Evolutionary conservation across 2,329 filamentous ascomycete genomes (phyloP).

Genomic region (Fusarium coffeatum): DNA sequence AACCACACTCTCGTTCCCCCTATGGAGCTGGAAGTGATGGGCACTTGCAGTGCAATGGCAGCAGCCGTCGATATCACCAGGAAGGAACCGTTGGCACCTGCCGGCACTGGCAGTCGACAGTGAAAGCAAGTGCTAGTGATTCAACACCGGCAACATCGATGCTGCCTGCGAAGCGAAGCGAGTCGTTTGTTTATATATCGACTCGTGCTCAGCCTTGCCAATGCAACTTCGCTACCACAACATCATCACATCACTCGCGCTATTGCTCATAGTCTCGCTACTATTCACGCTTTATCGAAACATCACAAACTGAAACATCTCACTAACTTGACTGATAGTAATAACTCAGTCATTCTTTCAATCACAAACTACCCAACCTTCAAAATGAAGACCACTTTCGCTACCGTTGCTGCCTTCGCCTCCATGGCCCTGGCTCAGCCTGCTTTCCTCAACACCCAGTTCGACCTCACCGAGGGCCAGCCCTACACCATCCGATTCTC

Average conservation of each 20-base stretch:
- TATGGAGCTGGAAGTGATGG: constrained; percentile 4
- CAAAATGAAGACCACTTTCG: constrained; percentile 54
- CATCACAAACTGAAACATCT: background rate
- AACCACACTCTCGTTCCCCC: background rate
- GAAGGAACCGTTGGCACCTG: background rate
- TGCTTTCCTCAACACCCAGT: constrained; percentile 49
- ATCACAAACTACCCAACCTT: constrained; percentile 34
- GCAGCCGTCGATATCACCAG: background rate
- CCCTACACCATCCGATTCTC: constrained; percentile 50
- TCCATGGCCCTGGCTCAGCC: constrained; percentile 48
- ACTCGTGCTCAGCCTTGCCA: background rate
- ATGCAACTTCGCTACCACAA: constrained; percentile 9
- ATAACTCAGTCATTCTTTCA: constrained; percentile 46
- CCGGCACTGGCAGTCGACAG: background rate
- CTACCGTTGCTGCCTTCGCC: constrained; percentile 48
- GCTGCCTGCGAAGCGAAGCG: background rate
- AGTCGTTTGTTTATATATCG: background rate
- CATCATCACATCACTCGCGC: constrained; percentile 1
- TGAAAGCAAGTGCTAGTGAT: background rate
- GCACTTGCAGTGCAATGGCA: background rate
- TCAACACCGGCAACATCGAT: background rate
- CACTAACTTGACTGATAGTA: constrained; percentile 40
- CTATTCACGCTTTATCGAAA: constrained; percentile 8
- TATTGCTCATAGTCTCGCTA: constrained; percentile 7
- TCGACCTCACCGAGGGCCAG: constrained; percentile 46